Evolutionary conservation across 2,329 filamentous ascomycete species (phyloP).

Genomic region (Trichoderma koningii): DNA sequence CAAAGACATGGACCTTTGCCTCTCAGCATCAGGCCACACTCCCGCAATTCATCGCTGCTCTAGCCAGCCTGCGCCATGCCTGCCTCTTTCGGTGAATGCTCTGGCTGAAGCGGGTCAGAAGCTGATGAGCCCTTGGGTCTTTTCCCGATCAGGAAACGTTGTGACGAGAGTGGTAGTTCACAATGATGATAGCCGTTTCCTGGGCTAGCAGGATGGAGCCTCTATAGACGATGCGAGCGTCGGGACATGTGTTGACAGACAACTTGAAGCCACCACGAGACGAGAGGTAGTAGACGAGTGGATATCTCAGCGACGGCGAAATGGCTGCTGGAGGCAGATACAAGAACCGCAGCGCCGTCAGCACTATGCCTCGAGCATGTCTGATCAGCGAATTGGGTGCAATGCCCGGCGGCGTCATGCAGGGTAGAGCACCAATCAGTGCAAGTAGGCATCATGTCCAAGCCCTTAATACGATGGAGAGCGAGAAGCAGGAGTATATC

Average conservation of each 20-base stretch:
- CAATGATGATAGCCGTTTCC: conserved; percentile 63
- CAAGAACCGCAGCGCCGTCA: conserved; percentile 55
- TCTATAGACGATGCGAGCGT: conserved; percentile 54
- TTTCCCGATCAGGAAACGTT: conserved; percentile 66
- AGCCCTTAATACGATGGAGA: neutral
- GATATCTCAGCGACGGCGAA: conserved; percentile 52
- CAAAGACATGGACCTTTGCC: conserved; percentile 29
- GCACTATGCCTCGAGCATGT: conserved; percentile 46
- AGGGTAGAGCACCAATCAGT: neutral
- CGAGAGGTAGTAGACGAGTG: conserved; percentile 54
- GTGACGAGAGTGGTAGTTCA: conserved; percentile 62
- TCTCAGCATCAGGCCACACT: conserved; percentile 48
- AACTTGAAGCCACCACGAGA: conserved; percentile 57
- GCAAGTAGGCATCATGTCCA: neutral
- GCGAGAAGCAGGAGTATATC: neutral
- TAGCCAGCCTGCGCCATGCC: no score
- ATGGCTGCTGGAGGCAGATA: conserved; percentile 56
- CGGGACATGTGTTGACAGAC: conserved; percentile 58
- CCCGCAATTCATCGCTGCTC: conserved; percentile 28
- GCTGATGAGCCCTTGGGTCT: conserved; percentile 60
- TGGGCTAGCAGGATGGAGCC: conserved; percentile 53
- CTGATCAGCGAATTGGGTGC: conserved; percentile 34
- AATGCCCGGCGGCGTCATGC: conserved; percentile 26
- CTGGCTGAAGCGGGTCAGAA: conserved; percentile 43
- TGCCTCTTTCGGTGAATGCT: no score